These are phyloP conservation scores for Cyphellophora europaea DNA, from an alignment of 2,329 filamentous ascomycete species.

Conservation along the genomic window DNA sequence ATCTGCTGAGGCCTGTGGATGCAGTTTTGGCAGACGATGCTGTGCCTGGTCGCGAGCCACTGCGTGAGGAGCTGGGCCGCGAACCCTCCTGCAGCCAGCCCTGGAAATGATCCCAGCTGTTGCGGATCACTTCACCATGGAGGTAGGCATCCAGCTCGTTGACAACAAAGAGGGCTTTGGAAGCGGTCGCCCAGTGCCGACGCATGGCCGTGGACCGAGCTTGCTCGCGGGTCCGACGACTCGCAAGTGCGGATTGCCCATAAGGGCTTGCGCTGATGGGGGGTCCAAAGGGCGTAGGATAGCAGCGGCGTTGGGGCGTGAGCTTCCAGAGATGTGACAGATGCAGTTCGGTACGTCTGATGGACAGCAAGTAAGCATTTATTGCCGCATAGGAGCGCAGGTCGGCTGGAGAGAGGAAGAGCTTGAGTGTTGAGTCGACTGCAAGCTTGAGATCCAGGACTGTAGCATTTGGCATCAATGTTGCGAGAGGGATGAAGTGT, in stretches of 20 bases:
- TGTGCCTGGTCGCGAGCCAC: conserved; percentile 29
- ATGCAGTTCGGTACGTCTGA: conserved; percentile 76
- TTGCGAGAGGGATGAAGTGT: conserved; percentile 10
- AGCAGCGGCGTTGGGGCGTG: conserved; percentile 64
- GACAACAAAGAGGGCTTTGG: conserved; percentile 78
- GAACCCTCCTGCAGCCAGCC: conserved; percentile 53
- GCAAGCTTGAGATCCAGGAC: conserved; percentile 62
- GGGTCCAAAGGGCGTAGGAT: conserved; percentile 61
- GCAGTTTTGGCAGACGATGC: conserved; percentile 16
- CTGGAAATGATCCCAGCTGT: conserved; percentile 71
- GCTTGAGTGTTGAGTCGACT: conserved; percentile 69
- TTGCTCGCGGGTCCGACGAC: conserved; percentile 56
- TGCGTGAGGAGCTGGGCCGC: conserved; percentile 16
- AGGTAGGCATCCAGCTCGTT: conserved; percentile 82
- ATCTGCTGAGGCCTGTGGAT: neutral
- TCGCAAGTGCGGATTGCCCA: conserved; percentile 50
- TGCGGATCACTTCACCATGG: conserved; percentile 77
- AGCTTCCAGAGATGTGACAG: conserved; percentile 82
- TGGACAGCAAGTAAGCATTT: conserved; percentile 76
- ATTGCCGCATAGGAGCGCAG: conserved; percentile 73
- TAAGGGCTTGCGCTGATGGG: conserved; percentile 52
- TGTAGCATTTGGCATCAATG: conserved; percentile 66
- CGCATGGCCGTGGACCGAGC: conserved; percentile 60
- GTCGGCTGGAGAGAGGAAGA: conserved; percentile 72
- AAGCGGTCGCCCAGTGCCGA: conserved; percentile 81